Conservation (phyloP, 73 alveolate genomes). For the Uronychia setigera region DNA sequence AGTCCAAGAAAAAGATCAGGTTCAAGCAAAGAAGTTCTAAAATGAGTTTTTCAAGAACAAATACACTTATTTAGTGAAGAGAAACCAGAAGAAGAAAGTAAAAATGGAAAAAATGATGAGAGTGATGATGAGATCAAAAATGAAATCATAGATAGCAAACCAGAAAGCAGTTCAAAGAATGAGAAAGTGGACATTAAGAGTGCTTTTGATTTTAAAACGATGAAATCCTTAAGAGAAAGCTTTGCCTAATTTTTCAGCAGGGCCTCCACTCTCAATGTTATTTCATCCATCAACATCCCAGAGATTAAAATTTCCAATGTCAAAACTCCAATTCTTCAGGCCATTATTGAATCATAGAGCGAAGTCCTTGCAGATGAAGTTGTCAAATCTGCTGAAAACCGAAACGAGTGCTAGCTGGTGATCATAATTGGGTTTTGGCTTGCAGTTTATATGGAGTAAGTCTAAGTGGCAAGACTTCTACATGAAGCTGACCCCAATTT, state of each 20-base stretch:
- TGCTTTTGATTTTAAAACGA: too few species aligned
- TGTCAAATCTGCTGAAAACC: background rate
- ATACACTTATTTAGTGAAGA: too few species aligned
- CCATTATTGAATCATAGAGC: background rate
- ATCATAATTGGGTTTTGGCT: slow-evolving; percentile 29
- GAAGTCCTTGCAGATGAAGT: background rate
- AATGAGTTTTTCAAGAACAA: too few species aligned
- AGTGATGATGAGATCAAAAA: too few species aligned
- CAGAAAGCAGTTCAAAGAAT: too few species aligned
- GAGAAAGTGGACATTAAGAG: too few species aligned
- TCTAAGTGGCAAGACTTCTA: background rate
- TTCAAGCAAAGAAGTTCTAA: too few species aligned
- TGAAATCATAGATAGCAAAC: too few species aligned
- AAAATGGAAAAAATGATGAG: too few species aligned
- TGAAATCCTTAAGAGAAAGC: too few species aligned
- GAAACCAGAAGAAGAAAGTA: too few species aligned
- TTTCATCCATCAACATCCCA: background rate
- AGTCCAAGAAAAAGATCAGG: too few species aligned
- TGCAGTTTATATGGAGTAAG: slow-evolving; percentile 10
- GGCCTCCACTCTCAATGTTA: background rate
- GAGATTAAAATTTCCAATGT: background rate
- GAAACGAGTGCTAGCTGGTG: background rate
- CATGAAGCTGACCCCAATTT: background rate
- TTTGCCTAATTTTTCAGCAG: background rate
- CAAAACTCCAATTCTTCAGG: background rate